Evolutionary conservation across 257 asterid genomes (phyloP), one percentile per base, ranked within the genome.

Genomic region (Plantago major): DNA sequence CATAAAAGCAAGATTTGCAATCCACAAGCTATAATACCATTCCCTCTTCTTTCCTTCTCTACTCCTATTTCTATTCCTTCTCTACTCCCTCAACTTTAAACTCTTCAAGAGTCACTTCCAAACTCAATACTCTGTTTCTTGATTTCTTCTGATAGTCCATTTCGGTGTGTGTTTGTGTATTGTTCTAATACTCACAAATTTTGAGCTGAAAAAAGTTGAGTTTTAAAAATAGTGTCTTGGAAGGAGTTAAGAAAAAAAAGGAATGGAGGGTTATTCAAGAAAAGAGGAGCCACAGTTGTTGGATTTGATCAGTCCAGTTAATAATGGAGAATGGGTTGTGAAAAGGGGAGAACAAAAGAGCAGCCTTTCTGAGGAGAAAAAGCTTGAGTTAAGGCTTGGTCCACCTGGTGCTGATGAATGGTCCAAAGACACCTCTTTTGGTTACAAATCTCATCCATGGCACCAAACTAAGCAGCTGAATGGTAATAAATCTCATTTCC

Each of bases 371-470:
- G 95, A 78, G 28, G 97, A 89, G 76, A 81, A 68, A 59, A 84
- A 79, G 76, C 94, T 93, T 9, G 94, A 87, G 78, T 78, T 93
- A 28, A 77, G 86, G 54, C 96, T 89, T 49, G 94, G 88, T 60
- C 99, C 99, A n/a, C 97, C 97, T 0, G 86, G 83, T 28, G 89
- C 80, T 37, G 37, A 42, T 38, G 73, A 72, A 18, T 83, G 88
- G 90, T 49, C 74, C 60, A 67, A 15, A 46, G 68, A 3, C 9
- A 58, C 14, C 44, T 61, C 77, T 48, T 70, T 67, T 60, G 71
- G 75, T 30, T 67, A 71, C 10, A 47, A 47, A 3, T 16, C 56
- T 51, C 11, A 30, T 42, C 65, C 43, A 51, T 53, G 43, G 13
- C 22, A 60, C n/a, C n/a, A 52, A 61, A 59, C 62, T 42, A 62